These are phyloP conservation scores for Wickerhamomyces hampshirensis DNA, from an alignment of 805 yeast species.

Conservation along the genomic window DNA sequence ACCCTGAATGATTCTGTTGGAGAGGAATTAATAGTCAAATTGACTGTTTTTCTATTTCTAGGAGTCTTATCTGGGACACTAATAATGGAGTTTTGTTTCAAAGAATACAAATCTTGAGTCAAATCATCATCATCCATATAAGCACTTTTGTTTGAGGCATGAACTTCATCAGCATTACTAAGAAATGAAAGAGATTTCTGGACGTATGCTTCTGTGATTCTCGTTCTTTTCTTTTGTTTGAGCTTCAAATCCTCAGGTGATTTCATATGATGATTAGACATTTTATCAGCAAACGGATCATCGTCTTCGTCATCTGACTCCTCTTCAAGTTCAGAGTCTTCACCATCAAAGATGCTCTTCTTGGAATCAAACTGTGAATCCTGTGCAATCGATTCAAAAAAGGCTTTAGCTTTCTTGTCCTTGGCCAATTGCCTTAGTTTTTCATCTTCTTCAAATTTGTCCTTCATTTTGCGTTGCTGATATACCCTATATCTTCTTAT, in stretches of 20 bases:
- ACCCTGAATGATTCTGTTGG: constrained; percentile 22
- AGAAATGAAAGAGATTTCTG: constrained; percentile 53
- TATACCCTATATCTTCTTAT: constrained; percentile 28
- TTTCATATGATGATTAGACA: constrained; percentile 5
- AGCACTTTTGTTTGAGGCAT: constrained; percentile 3
- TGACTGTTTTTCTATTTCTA: constrained; percentile 14
- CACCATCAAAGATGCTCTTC: constrained; percentile 27
- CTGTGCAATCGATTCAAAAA: constrained; percentile 59
- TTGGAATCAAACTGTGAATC: constrained; percentile 29
- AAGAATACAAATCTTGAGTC: constrained; percentile 38
- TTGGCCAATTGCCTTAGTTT: constrained; percentile 44
- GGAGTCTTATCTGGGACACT: constrained; percentile 28
- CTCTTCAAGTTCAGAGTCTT: constrained; percentile 22
- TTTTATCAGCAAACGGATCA: constrained; percentile 25
- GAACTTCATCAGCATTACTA: constrained; percentile 27
- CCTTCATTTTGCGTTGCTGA: constrained; percentile 27
- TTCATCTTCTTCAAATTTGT: constrained; percentile 45
- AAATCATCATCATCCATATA: constrained; percentile 30
- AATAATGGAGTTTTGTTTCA: constrained; percentile 40
- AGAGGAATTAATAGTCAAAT: constrained; percentile 18
- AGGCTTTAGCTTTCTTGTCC: constrained; percentile 58
- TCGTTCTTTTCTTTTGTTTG: constrained; percentile 28
- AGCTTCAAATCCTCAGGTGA: constrained; percentile 13
- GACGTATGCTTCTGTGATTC: constrained; percentile 50
- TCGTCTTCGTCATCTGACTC: constrained; percentile 26